phyloP scores from a whole-genome alignment of 441 rosid species.

The Capsella rubella region DNA sequence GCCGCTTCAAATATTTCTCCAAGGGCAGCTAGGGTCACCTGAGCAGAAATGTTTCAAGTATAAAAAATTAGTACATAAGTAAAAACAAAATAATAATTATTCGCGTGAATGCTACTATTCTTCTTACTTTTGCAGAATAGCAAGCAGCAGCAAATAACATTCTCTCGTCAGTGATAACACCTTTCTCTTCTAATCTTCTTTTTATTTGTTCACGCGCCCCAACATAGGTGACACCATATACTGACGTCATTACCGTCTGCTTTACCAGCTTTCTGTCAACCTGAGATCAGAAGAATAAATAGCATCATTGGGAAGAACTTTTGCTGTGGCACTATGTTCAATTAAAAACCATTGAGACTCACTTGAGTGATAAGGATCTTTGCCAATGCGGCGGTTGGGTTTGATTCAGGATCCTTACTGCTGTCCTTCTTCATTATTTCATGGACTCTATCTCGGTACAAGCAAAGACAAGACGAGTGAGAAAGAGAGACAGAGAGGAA shows the following conservation, averaged over 20 bases:
- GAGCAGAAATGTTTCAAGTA: slow-evolving; percentile 21
- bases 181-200: slow-evolving; percentile 91
- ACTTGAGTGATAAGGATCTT: slow-evolving; percentile 90
- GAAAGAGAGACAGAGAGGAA: slow-evolving; percentile 5
- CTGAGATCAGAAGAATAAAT: slow-evolving; percentile 56
- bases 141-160: slow-evolving; percentile 79
- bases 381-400: slow-evolving; percentile 78
- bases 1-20: slow-evolving; percentile 95
- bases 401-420: slow-evolving; percentile 71
- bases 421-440: slow-evolving; percentile 84
- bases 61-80: background rate
- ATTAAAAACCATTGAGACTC: slow-evolving; percentile 34
- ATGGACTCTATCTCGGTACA: slow-evolving; percentile 69
- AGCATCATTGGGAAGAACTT: slow-evolving; percentile 8
- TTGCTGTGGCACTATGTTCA: background rate
- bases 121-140: slow-evolving; percentile 91
- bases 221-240: slow-evolving; percentile 95
- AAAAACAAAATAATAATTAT: background rate
- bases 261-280: slow-evolving; percentile 94
- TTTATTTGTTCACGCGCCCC: slow-evolving; percentile 99
- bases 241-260: slow-evolving; percentile 99
- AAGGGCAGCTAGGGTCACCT: slow-evolving; percentile 96
- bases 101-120: background rate
- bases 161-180: slow-evolving; percentile 84
- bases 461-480: slow-evolving; percentile 14